A percentile compares a stretch with the other conserved stretches of the same genome.
Conservation (phyloP, 495 filamentous ascomycete species). For the Beverwykella pulmonaria region DNA sequence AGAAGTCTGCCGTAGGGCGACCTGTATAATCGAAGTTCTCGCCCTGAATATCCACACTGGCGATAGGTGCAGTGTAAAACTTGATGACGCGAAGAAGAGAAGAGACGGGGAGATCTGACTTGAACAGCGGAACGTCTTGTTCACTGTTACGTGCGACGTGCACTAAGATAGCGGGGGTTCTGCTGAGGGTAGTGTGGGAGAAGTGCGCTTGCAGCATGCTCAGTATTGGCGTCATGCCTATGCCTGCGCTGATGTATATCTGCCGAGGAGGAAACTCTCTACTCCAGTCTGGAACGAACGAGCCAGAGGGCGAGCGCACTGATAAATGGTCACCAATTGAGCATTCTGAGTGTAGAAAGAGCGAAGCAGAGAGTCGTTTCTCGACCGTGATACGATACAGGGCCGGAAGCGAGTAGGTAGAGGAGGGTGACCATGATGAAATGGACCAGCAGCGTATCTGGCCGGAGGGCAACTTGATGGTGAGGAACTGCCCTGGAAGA, state of each 20-base stretch:
- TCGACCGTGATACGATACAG: slow-evolving; percentile 11
- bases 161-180: neutral
- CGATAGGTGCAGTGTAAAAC: neutral
- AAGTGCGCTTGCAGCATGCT: slow-evolving; percentile 13
- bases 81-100: neutral
- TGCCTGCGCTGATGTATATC: slow-evolving; percentile 8
- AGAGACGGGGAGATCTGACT: neutral
- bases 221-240: slow-evolving; percentile 9
- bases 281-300: neutral
- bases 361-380: neutral
- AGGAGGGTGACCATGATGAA: neutral
- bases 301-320: neutral
- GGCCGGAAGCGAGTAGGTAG: neutral
- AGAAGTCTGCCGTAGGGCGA: too few relatives aligned
- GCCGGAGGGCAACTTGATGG: neutral
- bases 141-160: slow-evolving; percentile 5
- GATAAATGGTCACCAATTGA: neutral
- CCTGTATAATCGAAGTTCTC: neutral
- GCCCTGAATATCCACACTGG: neutral
- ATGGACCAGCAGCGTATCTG: slow-evolving; percentile 13
- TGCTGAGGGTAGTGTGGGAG: neutral
- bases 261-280: slow-evolving; percentile 1
- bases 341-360: neutral
- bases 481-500: slow-evolving; percentile 6
- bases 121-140: neutral